These are phyloP conservation scores for Vitellaria paradoxa DNA, from an alignment of 179 eudicot genomes.

Conservation along the genomic window DNA sequence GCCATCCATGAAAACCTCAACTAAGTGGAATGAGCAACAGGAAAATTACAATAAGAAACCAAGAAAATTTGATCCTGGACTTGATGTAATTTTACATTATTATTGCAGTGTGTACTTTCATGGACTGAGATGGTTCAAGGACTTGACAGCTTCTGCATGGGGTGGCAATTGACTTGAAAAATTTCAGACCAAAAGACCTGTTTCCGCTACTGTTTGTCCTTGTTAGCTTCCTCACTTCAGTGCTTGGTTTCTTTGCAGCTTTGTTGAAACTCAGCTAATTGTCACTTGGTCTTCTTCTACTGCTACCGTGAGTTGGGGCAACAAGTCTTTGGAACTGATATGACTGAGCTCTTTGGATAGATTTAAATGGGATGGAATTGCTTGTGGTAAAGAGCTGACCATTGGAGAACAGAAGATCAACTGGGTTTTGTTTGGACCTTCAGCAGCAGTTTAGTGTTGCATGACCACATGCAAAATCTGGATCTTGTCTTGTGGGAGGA, in stretches of 20 bases:
- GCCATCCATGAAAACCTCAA: neutral
- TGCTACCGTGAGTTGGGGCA: neutral
- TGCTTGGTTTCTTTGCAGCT: constrained; percentile 7
- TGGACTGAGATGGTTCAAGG: neutral
- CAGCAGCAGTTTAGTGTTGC: neutral
- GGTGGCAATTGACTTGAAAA: neutral
- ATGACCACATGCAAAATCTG: neutral
- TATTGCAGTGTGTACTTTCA: neutral
- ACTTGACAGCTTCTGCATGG: constrained; percentile 11
- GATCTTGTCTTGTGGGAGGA: neutral
- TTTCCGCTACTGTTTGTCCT: neutral
- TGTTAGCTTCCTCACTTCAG: neutral
- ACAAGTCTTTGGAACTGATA: neutral
- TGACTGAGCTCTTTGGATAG: neutral
- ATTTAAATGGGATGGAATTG: neutral
- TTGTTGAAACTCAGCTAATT: constrained; percentile 1
- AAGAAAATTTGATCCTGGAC: neutral
- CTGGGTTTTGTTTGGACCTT: neutral
- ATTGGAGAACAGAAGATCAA: constrained; percentile 1
- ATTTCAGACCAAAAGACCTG: neutral
- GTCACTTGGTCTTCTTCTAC: constrained; percentile 2
- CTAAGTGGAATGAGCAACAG: neutral
- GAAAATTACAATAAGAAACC: neutral
- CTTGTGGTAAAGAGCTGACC: neutral
- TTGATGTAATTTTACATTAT: constrained; percentile 1